Evolutionary conservation across 805 yeast species (phyloP), one percentile per base, ranked within the genome.

Genomic region (Barnettozyma pratensis): DNA sequence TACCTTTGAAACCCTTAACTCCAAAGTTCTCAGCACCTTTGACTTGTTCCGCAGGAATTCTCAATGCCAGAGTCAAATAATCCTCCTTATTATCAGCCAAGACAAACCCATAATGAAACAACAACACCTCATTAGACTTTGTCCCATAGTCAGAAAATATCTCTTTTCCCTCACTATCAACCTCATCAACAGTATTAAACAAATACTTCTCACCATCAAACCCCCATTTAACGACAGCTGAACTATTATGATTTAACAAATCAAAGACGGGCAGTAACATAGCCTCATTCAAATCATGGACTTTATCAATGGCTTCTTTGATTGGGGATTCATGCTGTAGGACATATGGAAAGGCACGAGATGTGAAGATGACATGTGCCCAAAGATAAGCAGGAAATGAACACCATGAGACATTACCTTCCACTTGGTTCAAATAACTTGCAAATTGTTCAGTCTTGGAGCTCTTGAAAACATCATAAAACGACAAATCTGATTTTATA

Each of bases 101-200:
- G 8, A 81, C 75, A 65, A 91, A 91, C 0, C 97, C 97, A 63
- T 91, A 91, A 0, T 85, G 90, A 55, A 90, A 67, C 6, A 91
- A 64, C 29, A 90, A 65, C 54, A 88, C 96, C 54, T 87, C 95
- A 59, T 89, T 90, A 0, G 94, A 85, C 64, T 89, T 90, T 46
- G 86, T 80, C 2, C 97, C 97, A 64, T 91, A 90, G 64, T 87
- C 87, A 62, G 90, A 90, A 66, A 67, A 87, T 1, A 91, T 52
- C 60, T 88, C 85, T 3, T 66, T 62, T 2, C 76, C 77, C 2
- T 52, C 54, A 19, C 19, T 19, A 3, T 49, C 43, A n/a, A 56
- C 44, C 7, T 48, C 40, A 4, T 70, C 63, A 19, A 70, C 68
- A 0, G 77, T 62, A 37, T 63, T 66, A 54, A 82, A 81, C n/a